A percentile compares a stretch with the other conserved stretches of the same genome.
Conservation (phyloP, 495 filamentous ascomycete genomes). For the Penicillium canariense region DNA sequence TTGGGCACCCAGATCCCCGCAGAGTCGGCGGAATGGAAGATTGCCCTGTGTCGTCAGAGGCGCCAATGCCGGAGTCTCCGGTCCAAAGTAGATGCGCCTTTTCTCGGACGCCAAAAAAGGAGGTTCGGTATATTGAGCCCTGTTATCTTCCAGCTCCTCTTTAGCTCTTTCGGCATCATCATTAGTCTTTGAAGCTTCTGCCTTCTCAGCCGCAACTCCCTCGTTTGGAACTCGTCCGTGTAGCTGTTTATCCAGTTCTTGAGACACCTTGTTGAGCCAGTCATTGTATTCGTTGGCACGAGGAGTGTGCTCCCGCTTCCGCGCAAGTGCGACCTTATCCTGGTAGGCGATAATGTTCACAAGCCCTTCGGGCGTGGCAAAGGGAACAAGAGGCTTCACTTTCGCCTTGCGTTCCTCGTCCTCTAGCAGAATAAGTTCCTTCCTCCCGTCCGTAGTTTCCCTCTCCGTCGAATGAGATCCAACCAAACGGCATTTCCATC, state of each 20-base stretch:
- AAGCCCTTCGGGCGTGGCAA: slow-evolving; percentile 57
- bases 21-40: slow-evolving; percentile 91
- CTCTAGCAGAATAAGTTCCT: slow-evolving; percentile 72
- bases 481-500: slow-evolving; percentile 92
- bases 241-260: slow-evolving; percentile 50
- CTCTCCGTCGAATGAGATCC: slow-evolving; percentile 76
- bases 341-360: slow-evolving; percentile 68
- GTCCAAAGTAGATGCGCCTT: slow-evolving; percentile 85
- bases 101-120: slow-evolving; percentile 91
- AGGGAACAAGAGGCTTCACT: slow-evolving; percentile 29
- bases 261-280: slow-evolving; percentile 65
- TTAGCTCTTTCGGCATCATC: slow-evolving; percentile 4
- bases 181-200: slow-evolving; percentile 3
- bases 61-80: slow-evolving; percentile 86
- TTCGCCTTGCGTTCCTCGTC: slow-evolving; percentile 49
- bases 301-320: slow-evolving; percentile 60
- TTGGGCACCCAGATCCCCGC: slow-evolving; percentile 82
- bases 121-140: slow-evolving; percentile 76
- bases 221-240: slow-evolving; percentile 29
- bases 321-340: slow-evolving; percentile 67
- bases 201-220: slow-evolving; percentile 10
- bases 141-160: slow-evolving; percentile 58
- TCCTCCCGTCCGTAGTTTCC: slow-evolving; percentile 68
- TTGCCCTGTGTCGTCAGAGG: slow-evolving; percentile 96
- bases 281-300: slow-evolving; percentile 73